Evolutionary conservation across 768 basidiomycete genomes (phyloP).

Genomic region (Clitopilus passeckerianus): DNA sequence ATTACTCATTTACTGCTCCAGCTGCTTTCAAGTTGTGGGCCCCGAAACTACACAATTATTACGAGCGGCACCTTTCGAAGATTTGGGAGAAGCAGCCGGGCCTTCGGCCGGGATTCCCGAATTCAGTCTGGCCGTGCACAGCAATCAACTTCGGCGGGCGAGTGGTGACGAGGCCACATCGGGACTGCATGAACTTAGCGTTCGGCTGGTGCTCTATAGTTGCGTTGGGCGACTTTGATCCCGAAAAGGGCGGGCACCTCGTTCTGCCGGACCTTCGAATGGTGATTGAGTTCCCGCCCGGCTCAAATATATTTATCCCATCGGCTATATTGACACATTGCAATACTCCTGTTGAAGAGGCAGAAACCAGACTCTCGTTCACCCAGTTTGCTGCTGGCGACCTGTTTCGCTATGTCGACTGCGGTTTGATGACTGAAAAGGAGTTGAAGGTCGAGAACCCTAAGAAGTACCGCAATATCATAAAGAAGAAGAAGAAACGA

Average conservation of each 20-base stretch:
- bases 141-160: not conserved
- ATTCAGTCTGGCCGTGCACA: not conserved
- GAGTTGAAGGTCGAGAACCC: not conserved
- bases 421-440: not conserved
- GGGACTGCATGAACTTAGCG: not conserved
- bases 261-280: not conserved
- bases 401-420: constrained; percentile 8
- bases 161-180: not conserved
- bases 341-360: constrained; percentile 2
- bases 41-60: not conserved
- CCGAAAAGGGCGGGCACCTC: not conserved
- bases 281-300: not conserved
- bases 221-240: not conserved
- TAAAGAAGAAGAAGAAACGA: not conserved
- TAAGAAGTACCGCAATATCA: not conserved
- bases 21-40: not conserved
- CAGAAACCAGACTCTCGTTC: constrained; percentile 5
- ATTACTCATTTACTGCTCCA: too few relatives aligned
- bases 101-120: not conserved
- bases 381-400: constrained; percentile 7
- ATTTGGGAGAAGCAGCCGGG: not conserved
- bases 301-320: constrained; percentile 6
- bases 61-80: not conserved
- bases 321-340: constrained; percentile 8
- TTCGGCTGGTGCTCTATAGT: not conserved